Percentiles rank a stretch among this genome's conserved stretches.
Evolutionary conservation across 108 stramenopile species (phyloP).

Genomic region (Skeletonema costatum): DNA sequence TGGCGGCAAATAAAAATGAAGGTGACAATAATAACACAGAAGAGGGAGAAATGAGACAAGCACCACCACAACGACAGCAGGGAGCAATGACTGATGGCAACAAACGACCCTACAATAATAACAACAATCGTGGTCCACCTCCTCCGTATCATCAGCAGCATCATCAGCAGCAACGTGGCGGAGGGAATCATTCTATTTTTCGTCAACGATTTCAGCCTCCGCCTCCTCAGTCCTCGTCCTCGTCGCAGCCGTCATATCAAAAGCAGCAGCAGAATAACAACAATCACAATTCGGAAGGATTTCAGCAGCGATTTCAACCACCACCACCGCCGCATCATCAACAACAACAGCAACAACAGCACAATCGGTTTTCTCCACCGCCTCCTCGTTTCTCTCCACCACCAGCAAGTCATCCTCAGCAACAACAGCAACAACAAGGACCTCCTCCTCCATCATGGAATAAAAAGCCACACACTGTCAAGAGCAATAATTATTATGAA

Average conservation of each 20-base stretch:
- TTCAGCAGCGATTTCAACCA: conserved; percentile 1
- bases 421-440: neutral
- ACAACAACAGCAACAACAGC: neutral
- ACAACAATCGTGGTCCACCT: neutral
- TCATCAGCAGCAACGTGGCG: neutral
- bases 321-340: neutral
- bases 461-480: neutral
- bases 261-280: neutral
- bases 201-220: conserved; percentile 15
- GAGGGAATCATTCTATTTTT: neutral
- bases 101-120: neutral
- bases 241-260: neutral
- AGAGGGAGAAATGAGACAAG: conserved; percentile 4
- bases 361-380: neutral
- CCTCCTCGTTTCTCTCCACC: neutral
- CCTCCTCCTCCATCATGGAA: neutral
- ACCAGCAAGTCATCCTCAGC: neutral
- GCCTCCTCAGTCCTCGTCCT: neutral
- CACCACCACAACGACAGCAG: neutral
- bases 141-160: neutral
- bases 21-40: neutral
- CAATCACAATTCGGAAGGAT: neutral
- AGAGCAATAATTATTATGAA: neutral
- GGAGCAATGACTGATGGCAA: neutral
- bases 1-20: neutral